phyloP scores from a whole-genome alignment of 768 basidiomycete genomes.

The Sistotremastrum suecicum region DNA sequence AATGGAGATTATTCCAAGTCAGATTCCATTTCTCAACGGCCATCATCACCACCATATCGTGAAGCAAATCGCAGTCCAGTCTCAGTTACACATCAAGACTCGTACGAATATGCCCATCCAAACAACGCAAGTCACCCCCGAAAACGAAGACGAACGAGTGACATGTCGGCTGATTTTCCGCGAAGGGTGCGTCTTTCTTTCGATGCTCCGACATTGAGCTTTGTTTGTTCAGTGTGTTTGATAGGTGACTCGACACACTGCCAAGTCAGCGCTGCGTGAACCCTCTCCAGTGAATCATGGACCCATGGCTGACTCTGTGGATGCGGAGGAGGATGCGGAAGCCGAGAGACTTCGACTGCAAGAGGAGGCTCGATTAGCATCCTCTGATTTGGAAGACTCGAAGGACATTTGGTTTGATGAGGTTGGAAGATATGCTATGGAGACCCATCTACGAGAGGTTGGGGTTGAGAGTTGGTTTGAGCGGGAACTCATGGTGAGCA shows the following conservation, averaged over 20 bases:
- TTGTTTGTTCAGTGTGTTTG: too few species aligned
- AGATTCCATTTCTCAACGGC: too few species aligned
- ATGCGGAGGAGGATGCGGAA: conserved; percentile 17
- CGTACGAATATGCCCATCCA: too few species aligned
- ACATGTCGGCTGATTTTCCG: too few species aligned
- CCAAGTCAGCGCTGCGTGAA: neutral
- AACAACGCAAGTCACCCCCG: too few species aligned
- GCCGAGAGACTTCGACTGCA: conserved; percentile 17
- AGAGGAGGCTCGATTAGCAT: conserved; percentile 33
- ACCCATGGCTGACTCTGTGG: neutral
- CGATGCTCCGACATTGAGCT: too few species aligned
- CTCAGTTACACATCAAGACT: too few species aligned
- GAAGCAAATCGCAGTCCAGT: too few species aligned
- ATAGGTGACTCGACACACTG: neutral
- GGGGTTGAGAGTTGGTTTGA: conserved; percentile 67
- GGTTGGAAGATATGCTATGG: conserved; percentile 51
- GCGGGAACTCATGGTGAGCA: conserved; percentile 43
- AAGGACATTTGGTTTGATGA: conserved; percentile 64
- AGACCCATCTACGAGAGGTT: conserved; percentile 59
- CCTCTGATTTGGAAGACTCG: conserved; percentile 75
- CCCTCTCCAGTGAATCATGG: neutral
- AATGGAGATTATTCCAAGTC: too few species aligned
- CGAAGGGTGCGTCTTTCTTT: too few species aligned
- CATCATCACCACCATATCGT: too few species aligned
- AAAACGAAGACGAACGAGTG: too few species aligned